Conservation (phyloP, 345 rosid genomes). For the Rhodamnia rubescens region DNA sequence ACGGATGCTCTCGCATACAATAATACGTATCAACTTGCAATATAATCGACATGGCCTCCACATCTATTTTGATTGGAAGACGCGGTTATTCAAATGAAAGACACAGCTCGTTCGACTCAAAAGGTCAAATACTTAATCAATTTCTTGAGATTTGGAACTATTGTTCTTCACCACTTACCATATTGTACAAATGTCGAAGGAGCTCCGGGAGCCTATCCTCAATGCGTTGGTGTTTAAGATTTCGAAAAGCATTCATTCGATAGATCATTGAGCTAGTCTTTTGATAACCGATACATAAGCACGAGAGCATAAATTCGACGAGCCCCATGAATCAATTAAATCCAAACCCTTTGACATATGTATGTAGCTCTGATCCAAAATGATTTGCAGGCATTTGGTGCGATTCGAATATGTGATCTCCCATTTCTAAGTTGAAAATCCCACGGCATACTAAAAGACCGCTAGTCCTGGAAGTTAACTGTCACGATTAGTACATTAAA, state of each 20-base stretch:
- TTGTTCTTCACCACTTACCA: background rate
- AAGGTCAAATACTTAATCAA: background rate
- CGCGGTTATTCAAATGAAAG: background rate
- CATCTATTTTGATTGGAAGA: background rate
- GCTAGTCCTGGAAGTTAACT: background rate
- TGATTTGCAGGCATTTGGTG: accelerated
- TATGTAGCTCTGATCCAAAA: background rate
- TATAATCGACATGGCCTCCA: too few relatives aligned
- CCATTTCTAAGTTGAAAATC: background rate
- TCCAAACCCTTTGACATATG: too few relatives aligned
- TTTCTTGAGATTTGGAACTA: background rate
- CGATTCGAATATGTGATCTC: background rate
- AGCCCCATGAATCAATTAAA: background rate
- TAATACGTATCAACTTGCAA: background rate
- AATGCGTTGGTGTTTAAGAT: too few relatives aligned
- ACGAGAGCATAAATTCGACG: background rate
- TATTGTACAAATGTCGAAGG: background rate
- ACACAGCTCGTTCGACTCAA: background rate
- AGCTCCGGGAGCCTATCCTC: background rate
- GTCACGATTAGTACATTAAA: background rate
- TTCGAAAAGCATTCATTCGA: too few relatives aligned
- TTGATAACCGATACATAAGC: background rate
- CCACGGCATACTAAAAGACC: background rate
- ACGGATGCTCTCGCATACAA: background rate
- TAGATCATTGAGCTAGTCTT: background rate